These are phyloP conservation scores for Lumnitzera racemosa DNA, from an alignment of 345 rosid species.

Conservation along the genomic window DNA sequence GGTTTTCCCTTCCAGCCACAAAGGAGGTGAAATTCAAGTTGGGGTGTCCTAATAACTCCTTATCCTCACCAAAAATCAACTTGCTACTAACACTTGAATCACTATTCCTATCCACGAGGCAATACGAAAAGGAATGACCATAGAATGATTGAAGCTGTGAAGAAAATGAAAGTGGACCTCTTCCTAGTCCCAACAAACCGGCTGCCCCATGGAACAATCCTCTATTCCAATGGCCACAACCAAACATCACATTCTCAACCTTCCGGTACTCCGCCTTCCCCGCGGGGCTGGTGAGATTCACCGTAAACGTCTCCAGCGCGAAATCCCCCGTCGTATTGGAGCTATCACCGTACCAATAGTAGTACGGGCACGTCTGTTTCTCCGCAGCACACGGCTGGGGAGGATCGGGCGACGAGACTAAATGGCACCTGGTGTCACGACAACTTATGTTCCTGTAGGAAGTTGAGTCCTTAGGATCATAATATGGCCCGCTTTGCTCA, in stretches of 20 bases:
- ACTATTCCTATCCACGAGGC: constrained; percentile 84
- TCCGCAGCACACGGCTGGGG: constrained; percentile 54
- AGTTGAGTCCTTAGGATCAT: constrained; percentile 52
- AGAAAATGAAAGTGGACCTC: constrained; percentile 88
- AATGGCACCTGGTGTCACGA: constrained; percentile 48
- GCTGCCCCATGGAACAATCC: constrained; percentile 95
- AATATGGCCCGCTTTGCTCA: constrained; percentile 68
- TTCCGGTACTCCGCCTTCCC: constrained; percentile 49
- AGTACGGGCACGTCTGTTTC: constrained; percentile 77
- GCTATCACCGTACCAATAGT: constrained; percentile 92
- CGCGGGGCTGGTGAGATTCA: constrained; percentile 48
- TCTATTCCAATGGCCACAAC: constrained; percentile 97
- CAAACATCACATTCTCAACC: constrained; percentile 81
- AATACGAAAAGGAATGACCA: constrained; percentile 87
- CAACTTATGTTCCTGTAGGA: constrained; percentile 67
- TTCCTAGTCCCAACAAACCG: constrained; percentile 79
- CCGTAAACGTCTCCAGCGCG: constrained; percentile 73
- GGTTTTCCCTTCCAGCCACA: constrained; percentile 51
- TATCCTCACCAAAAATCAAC: constrained; percentile 86
- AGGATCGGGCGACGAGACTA: constrained; percentile 74
- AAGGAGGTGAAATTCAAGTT: constrained; percentile 70
- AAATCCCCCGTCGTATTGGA: constrained; percentile 96
- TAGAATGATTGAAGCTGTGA: constrained; percentile 88
- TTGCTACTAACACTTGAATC: constrained; percentile 77
- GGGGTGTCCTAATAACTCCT: constrained; percentile 59